Evolutionary conservation across 176 grass and related monocot genomes (phyloP), one percentile per base, ranked within the genome.

Genomic region (Themeda triandra): DNA sequence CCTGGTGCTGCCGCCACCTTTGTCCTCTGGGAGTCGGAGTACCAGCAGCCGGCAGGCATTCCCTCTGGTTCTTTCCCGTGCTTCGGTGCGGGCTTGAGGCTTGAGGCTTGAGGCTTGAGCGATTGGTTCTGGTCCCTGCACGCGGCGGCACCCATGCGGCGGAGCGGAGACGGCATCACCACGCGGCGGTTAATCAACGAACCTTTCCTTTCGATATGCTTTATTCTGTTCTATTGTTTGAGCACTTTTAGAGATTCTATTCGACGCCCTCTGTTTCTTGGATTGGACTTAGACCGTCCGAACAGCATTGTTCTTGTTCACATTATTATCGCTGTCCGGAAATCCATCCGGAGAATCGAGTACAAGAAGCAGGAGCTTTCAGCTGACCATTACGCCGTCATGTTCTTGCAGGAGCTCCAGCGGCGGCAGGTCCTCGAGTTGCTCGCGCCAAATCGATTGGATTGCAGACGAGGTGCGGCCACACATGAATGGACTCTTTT

Each of bases 391-490:
- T 23, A 4, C 23, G 13, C 54, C 29, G 25, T 58, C 39, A 11
- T 78, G 73, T 59, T 45, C 28, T 6, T 79, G 37, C 25, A 66
- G 60, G 60, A 85, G 36, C 63, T 42, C 83, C 40, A 45, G 33
- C 62, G 41, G 33, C 51, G 44, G 33, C 62, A 44, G 33, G 6
- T 54, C 74, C 44, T 59, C 63, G 5, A 56, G 63, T 42, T 44
- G 63, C 83, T 78, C 48, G 21, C 28, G 12, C 21, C 14, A 32
- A 78, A 85, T 71, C 21, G 27, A 78, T 62, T 68, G 75, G 76
- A 58, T 62, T 60, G 65, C 65, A 71, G 46, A 79, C 42, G 83
- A 79, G 60, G 31, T 76, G n/a, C 4, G 8, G 44, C 37, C 4
- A 13, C 30, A 28, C 23, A 28, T 73, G 51, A 24, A 6, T 62